These are phyloP conservation scores for Fusarium citri DNA, from an alignment of 2,329 filamentous ascomycete genomes.

Conservation along the genomic window DNA sequence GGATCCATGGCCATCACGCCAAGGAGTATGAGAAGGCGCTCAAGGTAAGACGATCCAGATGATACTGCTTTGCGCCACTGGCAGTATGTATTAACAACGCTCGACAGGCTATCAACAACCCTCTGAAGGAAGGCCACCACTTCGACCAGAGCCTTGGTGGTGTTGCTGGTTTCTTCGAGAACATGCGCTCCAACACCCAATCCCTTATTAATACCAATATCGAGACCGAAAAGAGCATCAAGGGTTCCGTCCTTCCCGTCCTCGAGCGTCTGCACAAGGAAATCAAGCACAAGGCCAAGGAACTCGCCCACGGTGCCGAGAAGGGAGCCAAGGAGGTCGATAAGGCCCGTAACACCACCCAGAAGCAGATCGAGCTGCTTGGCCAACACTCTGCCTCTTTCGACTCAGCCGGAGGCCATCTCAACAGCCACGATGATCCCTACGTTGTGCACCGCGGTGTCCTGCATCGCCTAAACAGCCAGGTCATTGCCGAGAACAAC, in stretches of 20 bases:
- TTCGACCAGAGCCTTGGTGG: constrained; percentile 93
- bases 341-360: constrained; percentile 84
- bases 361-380: constrained; percentile 96
- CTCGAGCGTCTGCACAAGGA: constrained; percentile 93
- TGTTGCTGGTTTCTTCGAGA: constrained; percentile 91
- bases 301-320: constrained; percentile 81
- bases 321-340: constrained; percentile 93
- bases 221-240: constrained; percentile 92
- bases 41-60: constrained; percentile 66
- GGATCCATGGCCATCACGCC: constrained; percentile 82
- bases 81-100: constrained; percentile 9
- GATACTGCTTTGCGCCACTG: neutral
- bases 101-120: constrained; percentile 80
- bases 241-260: constrained; percentile 85
- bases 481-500: constrained; percentile 95
- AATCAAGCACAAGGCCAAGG: constrained; percentile 96
- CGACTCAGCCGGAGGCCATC: constrained; percentile 78
- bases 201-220: constrained; percentile 87
- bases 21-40: constrained; percentile 97
- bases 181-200: constrained; percentile 92
- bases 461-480: constrained; percentile 85
- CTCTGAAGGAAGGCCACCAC: constrained; percentile 89
- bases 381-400: constrained; percentile 85
- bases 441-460: constrained; percentile 88
- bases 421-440: constrained; percentile 82